Conservation (phyloP, 208 protist species). For the Naegleria gruberi region DNA sequence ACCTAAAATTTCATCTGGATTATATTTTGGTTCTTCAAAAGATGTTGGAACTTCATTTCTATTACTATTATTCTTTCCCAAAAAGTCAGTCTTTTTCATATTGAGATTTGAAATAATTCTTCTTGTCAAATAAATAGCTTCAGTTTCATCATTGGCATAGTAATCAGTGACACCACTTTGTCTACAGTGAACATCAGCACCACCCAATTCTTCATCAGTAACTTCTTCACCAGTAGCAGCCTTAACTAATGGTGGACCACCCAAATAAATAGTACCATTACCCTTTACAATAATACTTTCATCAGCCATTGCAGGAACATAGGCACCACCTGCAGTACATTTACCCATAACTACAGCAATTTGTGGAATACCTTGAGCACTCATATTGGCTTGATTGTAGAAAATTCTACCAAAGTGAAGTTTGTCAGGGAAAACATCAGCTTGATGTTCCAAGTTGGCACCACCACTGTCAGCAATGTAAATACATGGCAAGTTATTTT, state of each 20-base stretch:
- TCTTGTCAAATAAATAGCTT: constrained; percentile 72
- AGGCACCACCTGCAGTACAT: constrained; percentile 91
- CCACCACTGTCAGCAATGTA: constrained; percentile 90
- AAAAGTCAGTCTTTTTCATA: constrained; percentile 34
- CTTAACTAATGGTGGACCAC: constrained; percentile 82
- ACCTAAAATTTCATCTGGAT: constrained; percentile 63
- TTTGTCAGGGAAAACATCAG: constrained; percentile 85
- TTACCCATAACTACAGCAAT: constrained; percentile 93
- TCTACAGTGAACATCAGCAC: constrained; percentile 80
- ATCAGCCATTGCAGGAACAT: constrained; percentile 89
- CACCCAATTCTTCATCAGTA: constrained; percentile 81
- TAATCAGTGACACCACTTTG: constrained; percentile 80
- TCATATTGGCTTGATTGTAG: constrained; percentile 94
- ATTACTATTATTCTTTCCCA: constrained; percentile 23
- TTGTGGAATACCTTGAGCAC: constrained; percentile 76
- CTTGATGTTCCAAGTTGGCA: constrained; percentile 80
- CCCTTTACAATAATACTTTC: constrained; percentile 81
- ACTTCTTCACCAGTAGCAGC: constrained; percentile 85
- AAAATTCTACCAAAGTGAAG: constrained; percentile 95
- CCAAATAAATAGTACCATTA: constrained; percentile 89
- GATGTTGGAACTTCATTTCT: constrained; percentile 16
- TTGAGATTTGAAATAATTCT: constrained; percentile 77
- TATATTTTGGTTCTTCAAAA: constrained; percentile 55
- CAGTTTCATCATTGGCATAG: constrained; percentile 74
- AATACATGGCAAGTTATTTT: constrained; percentile 90